Conservation (phyloP, 202 grass and related monocot genomes). For the Panicum virgatum region DNA sequence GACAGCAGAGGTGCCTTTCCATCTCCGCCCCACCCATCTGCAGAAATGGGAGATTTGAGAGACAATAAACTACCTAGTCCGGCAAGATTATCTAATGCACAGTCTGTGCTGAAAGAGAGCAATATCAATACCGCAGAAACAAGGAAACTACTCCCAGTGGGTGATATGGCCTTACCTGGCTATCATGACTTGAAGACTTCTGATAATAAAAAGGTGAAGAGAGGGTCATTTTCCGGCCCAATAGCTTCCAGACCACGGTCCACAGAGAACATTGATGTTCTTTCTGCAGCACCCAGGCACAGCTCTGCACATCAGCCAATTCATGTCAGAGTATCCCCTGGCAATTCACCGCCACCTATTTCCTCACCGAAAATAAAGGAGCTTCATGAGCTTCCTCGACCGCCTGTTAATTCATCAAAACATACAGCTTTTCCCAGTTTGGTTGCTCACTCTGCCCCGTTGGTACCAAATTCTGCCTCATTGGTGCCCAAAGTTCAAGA, state of each 20-base stretch:
- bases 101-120: conserved; percentile 79
- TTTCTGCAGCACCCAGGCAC: conserved; percentile 39
- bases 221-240: conserved; percentile 64
- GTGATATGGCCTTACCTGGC: conserved; percentile 48
- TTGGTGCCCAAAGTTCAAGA: conserved; percentile 63
- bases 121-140: conserved; percentile 56
- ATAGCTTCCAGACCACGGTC: conserved; percentile 55
- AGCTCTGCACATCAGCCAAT: conserved; percentile 53
- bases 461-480: conserved; percentile 77
- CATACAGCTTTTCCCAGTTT: conserved; percentile 49
- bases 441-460: conserved; percentile 76
- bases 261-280: conserved; percentile 54
- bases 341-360: conserved; percentile 51
- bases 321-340: conserved; percentile 44
- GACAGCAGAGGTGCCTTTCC: conserved; percentile 59
- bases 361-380: conserved; percentile 85
- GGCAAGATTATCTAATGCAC: conserved; percentile 51
- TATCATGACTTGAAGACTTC: conserved; percentile 40
- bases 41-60: conserved; percentile 49
- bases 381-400: conserved; percentile 93
- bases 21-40: conserved; percentile 73
- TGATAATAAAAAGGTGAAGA: conserved; percentile 75
- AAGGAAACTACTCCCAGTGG: conserved; percentile 37
- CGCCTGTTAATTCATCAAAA: conserved; percentile 56
- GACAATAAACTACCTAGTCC: conserved; percentile 66